Percentiles rank a stretch among this genome's conserved stretches.
Evolutionary conservation across 2,329 filamentous ascomycete species (phyloP).

Genomic region (Fusarium nodosum): DNA sequence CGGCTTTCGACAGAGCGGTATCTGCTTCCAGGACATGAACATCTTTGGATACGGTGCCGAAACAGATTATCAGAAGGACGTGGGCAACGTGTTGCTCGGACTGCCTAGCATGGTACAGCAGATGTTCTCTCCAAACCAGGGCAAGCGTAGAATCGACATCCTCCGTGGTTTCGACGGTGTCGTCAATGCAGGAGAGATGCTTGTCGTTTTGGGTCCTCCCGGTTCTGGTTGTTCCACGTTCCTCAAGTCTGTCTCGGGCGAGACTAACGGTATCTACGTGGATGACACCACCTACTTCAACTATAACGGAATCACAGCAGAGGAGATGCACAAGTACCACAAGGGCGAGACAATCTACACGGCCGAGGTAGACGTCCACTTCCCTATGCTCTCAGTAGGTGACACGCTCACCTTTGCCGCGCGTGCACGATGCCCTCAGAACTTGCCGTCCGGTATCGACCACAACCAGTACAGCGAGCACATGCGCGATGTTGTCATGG

Average conservation of each 20-base stretch:
- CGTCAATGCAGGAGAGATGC: constrained; percentile 76
- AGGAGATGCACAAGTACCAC: constrained; percentile 42
- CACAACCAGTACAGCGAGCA: constrained; percentile 68
- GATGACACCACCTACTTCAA: constrained; percentile 56
- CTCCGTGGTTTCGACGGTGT: constrained; percentile 73
- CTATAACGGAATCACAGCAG: constrained; percentile 37
- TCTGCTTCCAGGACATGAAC: constrained; percentile 63
- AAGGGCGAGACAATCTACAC: constrained; percentile 43
- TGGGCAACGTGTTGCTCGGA: constrained; percentile 54
- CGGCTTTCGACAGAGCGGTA: constrained; percentile 49
- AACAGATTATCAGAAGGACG: constrained; percentile 63
- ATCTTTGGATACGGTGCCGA: constrained; percentile 60
- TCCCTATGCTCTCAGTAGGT: constrained; percentile 72
- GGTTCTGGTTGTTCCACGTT: constrained; percentile 75
- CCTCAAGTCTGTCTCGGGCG: constrained; percentile 68
- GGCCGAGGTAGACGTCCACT: constrained; percentile 45
- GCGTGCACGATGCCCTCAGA: constrained; percentile 70
- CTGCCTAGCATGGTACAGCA: constrained; percentile 30
- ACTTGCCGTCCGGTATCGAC: constrained; percentile 68
- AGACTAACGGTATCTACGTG: constrained; percentile 74
- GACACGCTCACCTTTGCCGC: constrained; percentile 75
- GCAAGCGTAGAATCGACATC: constrained; percentile 58
- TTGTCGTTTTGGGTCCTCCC: constrained; percentile 76
- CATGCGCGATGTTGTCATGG: constrained; percentile 72
- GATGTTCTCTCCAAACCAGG: constrained; percentile 3